Base-by-base conservation (phyloP, 73 alveolate species). In the Paramecium sexaurelia region DNA sequence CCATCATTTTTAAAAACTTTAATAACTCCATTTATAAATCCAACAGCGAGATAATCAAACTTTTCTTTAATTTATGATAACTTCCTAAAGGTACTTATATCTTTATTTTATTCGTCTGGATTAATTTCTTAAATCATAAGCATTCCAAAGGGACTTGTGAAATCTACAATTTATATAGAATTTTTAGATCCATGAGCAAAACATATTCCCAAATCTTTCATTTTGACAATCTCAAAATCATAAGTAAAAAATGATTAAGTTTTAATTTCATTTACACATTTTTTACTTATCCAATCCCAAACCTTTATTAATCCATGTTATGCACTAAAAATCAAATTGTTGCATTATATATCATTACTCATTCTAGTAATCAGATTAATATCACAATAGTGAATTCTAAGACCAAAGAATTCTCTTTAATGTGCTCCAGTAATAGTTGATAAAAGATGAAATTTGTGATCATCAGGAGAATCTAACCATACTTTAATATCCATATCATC, bases 401-500 rank as follows among this genome's bases (percentile, higher is more conserved):
- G 19, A 41, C 90, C 90, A 78, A 78, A 78, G 29, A 78, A 78
- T 15, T 78, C 90, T 6, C 90, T 78, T 40, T 39, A 40, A 78
- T 78, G 90, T 41, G 90, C 90, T 0, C 90, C 73, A 24, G 73
- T 22, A 41, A 78, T 20, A 17, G 71, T 78, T 20, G 43, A 43
- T 24, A 78, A 33, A 3, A 43, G 29, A 78, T 78, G 90, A 78
- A 78, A 78, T 78, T 78, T 37, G 10, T 78, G 43, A 20, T 78
- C 90, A 41, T 78, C 90, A 29, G 90, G 90, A 11, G 90, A 78
- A 78, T 78, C 43, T 0, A 29, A 7, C 90, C 90, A 78, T 20
- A 78, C 43, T 24, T 78, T 78, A 40, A 78, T 78, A 24, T 78
- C 90, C 90, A 78, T 78, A 45, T 78, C 90, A 78, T 78, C 90